Conservation (phyloP, 345 rosid genomes). For the Rhodamnia argentea region DNA sequence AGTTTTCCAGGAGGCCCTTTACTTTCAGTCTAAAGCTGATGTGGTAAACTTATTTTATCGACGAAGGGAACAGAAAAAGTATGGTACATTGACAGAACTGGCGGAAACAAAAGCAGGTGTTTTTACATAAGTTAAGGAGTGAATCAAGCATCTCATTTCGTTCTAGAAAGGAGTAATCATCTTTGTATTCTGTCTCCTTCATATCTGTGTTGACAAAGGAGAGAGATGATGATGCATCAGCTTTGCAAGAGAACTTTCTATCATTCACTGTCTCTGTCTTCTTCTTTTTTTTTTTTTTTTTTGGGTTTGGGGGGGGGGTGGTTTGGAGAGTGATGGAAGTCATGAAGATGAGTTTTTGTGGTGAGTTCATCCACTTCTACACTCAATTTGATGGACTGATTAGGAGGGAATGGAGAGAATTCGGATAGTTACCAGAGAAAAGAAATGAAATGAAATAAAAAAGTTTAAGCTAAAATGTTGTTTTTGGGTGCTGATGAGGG, state of each 20-base stretch:
- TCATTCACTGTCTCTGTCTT: neutral
- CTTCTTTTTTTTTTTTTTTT: too few relatives aligned
- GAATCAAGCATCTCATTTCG: neutral
- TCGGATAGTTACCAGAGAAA: neutral
- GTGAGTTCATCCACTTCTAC: neutral
- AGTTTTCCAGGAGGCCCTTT: neutral
- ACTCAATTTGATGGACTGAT: neutral
- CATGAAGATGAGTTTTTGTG: neutral
- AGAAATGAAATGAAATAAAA: neutral
- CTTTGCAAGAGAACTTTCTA: neutral
- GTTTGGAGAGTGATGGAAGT: neutral
- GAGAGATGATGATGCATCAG: neutral
- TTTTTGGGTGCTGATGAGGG: neutral
- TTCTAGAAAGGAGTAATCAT: neutral
- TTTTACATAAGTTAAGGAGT: neutral
- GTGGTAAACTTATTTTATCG: neutral
- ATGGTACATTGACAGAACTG: neutral
- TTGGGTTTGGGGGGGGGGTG: neutral
- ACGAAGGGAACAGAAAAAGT: neutral
- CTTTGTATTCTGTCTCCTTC: neutral
- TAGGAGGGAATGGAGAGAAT: neutral
- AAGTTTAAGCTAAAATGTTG: neutral
- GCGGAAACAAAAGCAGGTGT: neutral
- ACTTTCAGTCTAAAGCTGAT: neutral
- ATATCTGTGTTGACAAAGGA: neutral